Conservation (phyloP, 768 basidiomycete species). For the Lactifluus hygrophoroides region DNA sequence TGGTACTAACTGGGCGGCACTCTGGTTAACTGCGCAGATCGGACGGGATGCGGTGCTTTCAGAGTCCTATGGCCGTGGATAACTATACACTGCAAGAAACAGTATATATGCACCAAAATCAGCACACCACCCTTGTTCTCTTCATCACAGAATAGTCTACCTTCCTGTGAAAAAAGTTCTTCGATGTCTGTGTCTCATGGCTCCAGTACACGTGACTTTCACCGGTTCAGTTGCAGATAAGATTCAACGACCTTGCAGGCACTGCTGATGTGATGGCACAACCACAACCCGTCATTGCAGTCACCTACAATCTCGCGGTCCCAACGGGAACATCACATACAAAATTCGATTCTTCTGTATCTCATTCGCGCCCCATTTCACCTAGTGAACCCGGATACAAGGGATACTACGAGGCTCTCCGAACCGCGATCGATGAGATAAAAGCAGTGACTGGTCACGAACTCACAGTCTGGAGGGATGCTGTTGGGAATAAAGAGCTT, state of each 20-base stretch:
- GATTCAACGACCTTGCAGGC: not conserved
- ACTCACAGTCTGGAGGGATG: slow-evolving; percentile 67
- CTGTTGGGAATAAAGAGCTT: slow-evolving; percentile 55
- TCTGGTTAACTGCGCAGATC: too few relatives aligned
- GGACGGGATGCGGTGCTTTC: too few relatives aligned
- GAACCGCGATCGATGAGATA: slow-evolving; percentile 42
- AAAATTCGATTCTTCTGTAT: slow-evolving; percentile 22
- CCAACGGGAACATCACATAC: slow-evolving; percentile 27
- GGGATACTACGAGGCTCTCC: slow-evolving; percentile 44
- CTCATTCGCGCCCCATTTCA: slow-evolving; percentile 24
- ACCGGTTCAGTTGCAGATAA: too few relatives aligned
- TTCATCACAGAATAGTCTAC: too few relatives aligned
- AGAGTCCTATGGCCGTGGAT: too few relatives aligned
- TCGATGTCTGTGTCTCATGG: too few relatives aligned
- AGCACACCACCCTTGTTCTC: too few relatives aligned
- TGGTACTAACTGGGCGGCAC: too few relatives aligned
- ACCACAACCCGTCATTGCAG: slow-evolving; percentile 27
- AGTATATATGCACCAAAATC: too few relatives aligned
- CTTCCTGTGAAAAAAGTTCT: too few relatives aligned
- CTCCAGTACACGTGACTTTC: too few relatives aligned
- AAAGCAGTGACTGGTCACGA: slow-evolving; percentile 52
- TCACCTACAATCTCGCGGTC: slow-evolving; percentile 38
- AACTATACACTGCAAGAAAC: too few relatives aligned
- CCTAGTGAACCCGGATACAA: slow-evolving; percentile 17
- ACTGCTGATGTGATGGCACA: slow-evolving; percentile 7